phyloP scores from a whole-genome alignment of 352 stramenopile species.

The Pythium apleroticum region DNA sequence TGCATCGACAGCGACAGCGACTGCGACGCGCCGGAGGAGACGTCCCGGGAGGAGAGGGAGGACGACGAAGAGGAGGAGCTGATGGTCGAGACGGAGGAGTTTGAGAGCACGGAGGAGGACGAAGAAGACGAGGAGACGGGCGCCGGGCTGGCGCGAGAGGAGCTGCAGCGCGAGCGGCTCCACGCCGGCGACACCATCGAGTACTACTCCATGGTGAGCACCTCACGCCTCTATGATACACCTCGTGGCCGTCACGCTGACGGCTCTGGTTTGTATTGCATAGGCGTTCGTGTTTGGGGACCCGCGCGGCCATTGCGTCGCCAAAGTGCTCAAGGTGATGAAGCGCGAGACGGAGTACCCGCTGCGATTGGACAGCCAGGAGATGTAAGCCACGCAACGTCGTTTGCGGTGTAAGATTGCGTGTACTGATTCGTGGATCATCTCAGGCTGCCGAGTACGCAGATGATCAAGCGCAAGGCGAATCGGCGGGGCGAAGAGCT shows the following conservation, averaged over 20 bases:
- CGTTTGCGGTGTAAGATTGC: background rate
- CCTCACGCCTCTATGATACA: too few relatives aligned
- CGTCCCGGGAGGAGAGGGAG: background rate
- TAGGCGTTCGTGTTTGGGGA: slow-evolving; percentile 75
- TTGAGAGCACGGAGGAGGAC: slow-evolving; percentile 2
- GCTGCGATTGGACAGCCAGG: slow-evolving; percentile 62
- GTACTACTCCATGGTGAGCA: slow-evolving; percentile 65
- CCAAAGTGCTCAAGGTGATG: slow-evolving; percentile 58
- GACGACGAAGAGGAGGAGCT: background rate
- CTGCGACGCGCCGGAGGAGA: slow-evolving; percentile 3
- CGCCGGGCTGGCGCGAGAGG: slow-evolving; percentile 49
- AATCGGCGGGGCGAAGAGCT: slow-evolving; percentile 56
- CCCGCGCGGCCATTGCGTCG: slow-evolving; percentile 52
- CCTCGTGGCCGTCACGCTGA: background rate
- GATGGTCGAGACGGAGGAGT: background rate
- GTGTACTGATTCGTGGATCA: too few relatives aligned
- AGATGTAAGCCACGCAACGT: slow-evolving; percentile 45
- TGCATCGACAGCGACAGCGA: slow-evolving; percentile 19
- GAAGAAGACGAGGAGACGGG: slow-evolving; percentile 3
- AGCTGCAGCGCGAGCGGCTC: slow-evolving; percentile 59
- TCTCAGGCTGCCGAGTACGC: slow-evolving; percentile 54
- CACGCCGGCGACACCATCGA: slow-evolving; percentile 74
- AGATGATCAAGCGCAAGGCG: slow-evolving; percentile 71
- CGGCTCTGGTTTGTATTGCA: background rate
- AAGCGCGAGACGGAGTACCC: slow-evolving; percentile 52